Conservation (phyloP, 352 stramenopile species). For the Albugo candida region DNA sequence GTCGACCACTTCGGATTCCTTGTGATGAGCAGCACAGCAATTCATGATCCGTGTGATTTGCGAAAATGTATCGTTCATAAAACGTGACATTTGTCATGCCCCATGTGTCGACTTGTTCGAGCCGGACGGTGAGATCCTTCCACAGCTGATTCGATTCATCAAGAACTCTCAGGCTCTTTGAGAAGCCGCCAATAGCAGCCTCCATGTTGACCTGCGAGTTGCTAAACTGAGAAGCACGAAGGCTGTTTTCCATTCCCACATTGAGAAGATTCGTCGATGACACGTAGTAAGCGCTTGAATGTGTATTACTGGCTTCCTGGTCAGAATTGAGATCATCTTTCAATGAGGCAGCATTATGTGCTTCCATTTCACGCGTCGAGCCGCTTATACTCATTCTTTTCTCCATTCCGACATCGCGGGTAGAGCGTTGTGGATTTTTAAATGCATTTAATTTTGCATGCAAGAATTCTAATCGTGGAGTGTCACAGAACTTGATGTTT, state of each 20-base stretch:
- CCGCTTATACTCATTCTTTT: no score
- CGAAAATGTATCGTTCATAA: slow-evolving; percentile 55
- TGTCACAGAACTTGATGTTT: slow-evolving; percentile 23
- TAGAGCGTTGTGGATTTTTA: no score
- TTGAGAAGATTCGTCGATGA: slow-evolving; percentile 20
- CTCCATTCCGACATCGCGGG: no score
- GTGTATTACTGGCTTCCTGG: no score
- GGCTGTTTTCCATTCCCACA: slow-evolving; percentile 17
- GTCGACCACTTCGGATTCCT: neutral
- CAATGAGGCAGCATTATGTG: no score
- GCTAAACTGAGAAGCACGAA: no score
- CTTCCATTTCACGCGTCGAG: no score
- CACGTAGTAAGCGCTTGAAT: no score
- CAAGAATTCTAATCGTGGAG: slow-evolving; percentile 41
- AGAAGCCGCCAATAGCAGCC: slow-evolving; percentile 23
- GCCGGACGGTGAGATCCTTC: slow-evolving; percentile 53
- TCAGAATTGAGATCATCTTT: no score
- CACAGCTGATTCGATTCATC: slow-evolving; percentile 50
- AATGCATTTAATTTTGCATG: slow-evolving; percentile 42
- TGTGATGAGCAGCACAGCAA: slow-evolving; percentile 16
- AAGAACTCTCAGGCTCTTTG: slow-evolving; percentile 47
- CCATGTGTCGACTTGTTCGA: slow-evolving; percentile 41
- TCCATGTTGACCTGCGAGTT: slow-evolving; percentile 33
- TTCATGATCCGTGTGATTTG: slow-evolving; percentile 46
- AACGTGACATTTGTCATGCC: slow-evolving; percentile 54